Percentiles rank a stretch among this genome's conserved stretches.
Conservation (phyloP, 768 basidiomycete species). For the Cyclocybe cylindracea region DNA sequence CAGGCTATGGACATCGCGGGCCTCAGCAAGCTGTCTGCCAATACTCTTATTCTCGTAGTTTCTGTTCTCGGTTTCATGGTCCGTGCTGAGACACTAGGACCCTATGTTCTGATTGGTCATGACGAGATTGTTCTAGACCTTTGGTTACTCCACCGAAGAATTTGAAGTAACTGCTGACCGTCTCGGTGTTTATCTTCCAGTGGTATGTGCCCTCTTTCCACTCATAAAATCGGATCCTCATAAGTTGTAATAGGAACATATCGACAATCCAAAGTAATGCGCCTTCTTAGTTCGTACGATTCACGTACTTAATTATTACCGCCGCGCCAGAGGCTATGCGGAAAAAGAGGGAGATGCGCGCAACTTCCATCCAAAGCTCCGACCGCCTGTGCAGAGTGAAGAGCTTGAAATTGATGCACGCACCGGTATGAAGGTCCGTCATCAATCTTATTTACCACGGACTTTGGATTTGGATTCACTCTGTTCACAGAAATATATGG, state of each 20-base stretch:
- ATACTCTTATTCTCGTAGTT: slow-evolving; percentile 63
- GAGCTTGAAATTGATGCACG: slow-evolving; percentile 77
- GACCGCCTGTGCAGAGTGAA: slow-evolving; percentile 69
- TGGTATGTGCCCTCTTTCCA: slow-evolving; percentile 37
- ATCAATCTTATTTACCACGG: background rate
- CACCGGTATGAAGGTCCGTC: slow-evolving; percentile 75
- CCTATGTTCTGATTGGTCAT: background rate
- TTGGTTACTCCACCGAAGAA: slow-evolving; percentile 64
- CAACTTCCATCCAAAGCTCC: slow-evolving; percentile 66
- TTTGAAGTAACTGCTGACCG: slow-evolving; percentile 74
- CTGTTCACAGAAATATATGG: slow-evolving; percentile 68
- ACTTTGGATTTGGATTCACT: background rate
- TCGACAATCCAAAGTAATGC: slow-evolving; percentile 72
- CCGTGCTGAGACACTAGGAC: background rate
- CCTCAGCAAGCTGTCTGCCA: slow-evolving; percentile 61
- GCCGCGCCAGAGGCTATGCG: slow-evolving; percentile 56
- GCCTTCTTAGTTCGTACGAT: background rate
- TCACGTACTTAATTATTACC: background rate
- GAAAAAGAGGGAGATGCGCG: slow-evolving; percentile 73
- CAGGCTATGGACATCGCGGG: slow-evolving; percentile 76
- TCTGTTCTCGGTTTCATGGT: slow-evolving; percentile 62
- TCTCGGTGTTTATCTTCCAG: slow-evolving; percentile 76
- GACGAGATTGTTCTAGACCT: slow-evolving; percentile 39
- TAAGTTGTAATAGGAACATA: slow-evolving; percentile 56
- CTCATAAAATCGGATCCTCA: background rate